Evolutionary conservation across 148 eudicot genomes (phyloP).

Genomic region (Rhododendron ovatum): DNA sequence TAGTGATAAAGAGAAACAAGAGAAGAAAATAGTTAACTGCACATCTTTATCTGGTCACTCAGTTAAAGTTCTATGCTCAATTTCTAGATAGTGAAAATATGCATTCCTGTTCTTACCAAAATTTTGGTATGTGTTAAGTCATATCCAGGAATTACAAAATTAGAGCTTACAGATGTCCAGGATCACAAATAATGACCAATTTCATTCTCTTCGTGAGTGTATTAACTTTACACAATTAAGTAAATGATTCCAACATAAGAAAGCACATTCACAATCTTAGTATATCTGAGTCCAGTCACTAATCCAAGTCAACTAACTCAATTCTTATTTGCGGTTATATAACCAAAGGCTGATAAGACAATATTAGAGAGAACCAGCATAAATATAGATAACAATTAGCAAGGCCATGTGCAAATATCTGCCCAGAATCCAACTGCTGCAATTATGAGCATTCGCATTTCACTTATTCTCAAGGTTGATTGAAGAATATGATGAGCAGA

Average conservation of each 20-base stretch:
- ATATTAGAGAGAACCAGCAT: neutral
- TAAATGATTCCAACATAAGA: neutral
- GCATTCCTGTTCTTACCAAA: neutral
- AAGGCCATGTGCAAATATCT: neutral
- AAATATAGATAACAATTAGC: neutral
- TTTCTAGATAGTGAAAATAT: neutral
- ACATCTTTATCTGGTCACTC: neutral
- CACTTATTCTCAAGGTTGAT: neutral
- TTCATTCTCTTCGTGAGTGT: neutral
- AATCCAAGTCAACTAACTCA: neutral
- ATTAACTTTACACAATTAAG: neutral
- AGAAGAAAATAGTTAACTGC: slow-evolving; percentile 1
- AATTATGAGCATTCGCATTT: neutral
- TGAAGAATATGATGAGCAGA: neutral
- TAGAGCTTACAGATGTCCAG: neutral
- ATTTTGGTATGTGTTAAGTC: neutral
- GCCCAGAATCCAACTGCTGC: neutral
- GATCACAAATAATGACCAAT: neutral
- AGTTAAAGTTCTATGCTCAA: neutral
- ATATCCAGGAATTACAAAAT: neutral
- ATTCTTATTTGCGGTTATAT: neutral
- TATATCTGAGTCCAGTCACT: neutral
- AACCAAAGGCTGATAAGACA: neutral
- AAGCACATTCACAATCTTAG: neutral
- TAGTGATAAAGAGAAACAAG: neutral